These are phyloP conservation scores for Colletotrichum destructivum DNA, from an alignment of 2,329 filamentous ascomycete genomes.

Conservation along the genomic window DNA sequence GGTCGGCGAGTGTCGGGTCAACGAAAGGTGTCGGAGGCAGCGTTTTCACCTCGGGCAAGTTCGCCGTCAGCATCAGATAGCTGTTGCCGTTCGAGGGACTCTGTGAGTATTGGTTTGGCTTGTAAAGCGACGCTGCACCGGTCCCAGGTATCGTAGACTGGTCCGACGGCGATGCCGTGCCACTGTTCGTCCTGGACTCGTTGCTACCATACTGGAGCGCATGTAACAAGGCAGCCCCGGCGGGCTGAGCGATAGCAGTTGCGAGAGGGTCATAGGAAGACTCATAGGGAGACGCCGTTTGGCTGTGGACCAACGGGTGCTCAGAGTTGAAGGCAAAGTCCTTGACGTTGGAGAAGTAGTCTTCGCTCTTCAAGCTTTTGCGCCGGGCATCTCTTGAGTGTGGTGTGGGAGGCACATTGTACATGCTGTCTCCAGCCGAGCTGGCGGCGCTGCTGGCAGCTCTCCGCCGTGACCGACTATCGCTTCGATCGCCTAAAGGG, in stretches of 20 bases:
- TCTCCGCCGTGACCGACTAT: slow-evolving; percentile 68
- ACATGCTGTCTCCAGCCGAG: slow-evolving; percentile 71
- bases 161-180: slow-evolving; percentile 37
- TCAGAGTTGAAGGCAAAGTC: slow-evolving; percentile 58
- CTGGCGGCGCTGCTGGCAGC: slow-evolving; percentile 76
- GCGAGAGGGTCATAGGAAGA: slow-evolving; percentile 59
- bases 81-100: slow-evolving; percentile 61
- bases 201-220: slow-evolving; percentile 8
- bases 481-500: slow-evolving; percentile 69
- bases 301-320: slow-evolving; percentile 83
- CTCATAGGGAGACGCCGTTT: slow-evolving; percentile 77
- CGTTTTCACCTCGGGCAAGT: slow-evolving; percentile 42
- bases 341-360: slow-evolving; percentile 66
- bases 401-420: slow-evolving; percentile 64
- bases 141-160: slow-evolving; percentile 35
- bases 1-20: slow-evolving; percentile 54
- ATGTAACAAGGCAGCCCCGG: slow-evolving; percentile 25
- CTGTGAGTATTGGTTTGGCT: slow-evolving; percentile 58
- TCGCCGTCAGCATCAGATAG: slow-evolving; percentile 59
- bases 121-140: slow-evolving; percentile 39
- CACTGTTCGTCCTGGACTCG: slow-evolving; percentile 30
- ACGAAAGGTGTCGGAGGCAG: slow-evolving; percentile 55
- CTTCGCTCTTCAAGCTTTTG: slow-evolving; percentile 67
- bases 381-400: slow-evolving; percentile 68
- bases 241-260: slow-evolving; percentile 47